Evolutionary conservation across 257 asterid genomes (phyloP), one percentile per base, ranked within the genome.

Genomic region (Rubia yunnanensis): DNA sequence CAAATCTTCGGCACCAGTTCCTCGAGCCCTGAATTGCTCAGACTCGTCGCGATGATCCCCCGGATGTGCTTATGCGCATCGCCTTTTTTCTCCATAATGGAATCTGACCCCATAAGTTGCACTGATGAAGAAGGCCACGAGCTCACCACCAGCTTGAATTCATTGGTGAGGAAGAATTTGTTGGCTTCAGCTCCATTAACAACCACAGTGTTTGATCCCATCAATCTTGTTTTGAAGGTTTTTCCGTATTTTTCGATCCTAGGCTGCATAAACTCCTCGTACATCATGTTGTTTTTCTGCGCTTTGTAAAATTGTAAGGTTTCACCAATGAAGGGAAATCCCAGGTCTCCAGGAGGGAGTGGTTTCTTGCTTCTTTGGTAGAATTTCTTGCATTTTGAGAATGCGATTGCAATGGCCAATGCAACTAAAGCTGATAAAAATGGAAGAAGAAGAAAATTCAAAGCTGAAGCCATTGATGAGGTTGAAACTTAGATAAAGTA

Each of bases 71-170:
- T 82, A 67, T 88, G 98, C 0, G 87, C 83, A 22, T 84, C 94
- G 0, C 98, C 98, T 63, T 68, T 88, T 71, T 86, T 91, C 82
- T 86, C 98, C 98, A 91, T 91, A 63, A 91, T 91, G 0, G 89
- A 86, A 52, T 88, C 72, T 64, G 65, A 70, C 0, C 96, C 96
- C 98, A 91, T 91, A n/a, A 91, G 71, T 65, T 85, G 88, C 17
- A 91, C 95, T 0, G 91, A 83, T 0, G 98, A 88, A 5, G 96
- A 64, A 7, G 98, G 98, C 98, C 98, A 91, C 9, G 98, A 88
- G 74, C 98, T 91, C 17, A 91, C 82, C 1, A 91, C 96, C 46
- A 91, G 65, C 77, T 86, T 91, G 81, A 88, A 91, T 63, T 91
- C 96, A 48, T 85, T 91, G 1, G 98, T 83, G 64, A 91, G 66